These are phyloP conservation scores for Colletotrichum viniferum DNA, from an alignment of 2,329 filamentous ascomycete genomes.

Conservation along the genomic window DNA sequence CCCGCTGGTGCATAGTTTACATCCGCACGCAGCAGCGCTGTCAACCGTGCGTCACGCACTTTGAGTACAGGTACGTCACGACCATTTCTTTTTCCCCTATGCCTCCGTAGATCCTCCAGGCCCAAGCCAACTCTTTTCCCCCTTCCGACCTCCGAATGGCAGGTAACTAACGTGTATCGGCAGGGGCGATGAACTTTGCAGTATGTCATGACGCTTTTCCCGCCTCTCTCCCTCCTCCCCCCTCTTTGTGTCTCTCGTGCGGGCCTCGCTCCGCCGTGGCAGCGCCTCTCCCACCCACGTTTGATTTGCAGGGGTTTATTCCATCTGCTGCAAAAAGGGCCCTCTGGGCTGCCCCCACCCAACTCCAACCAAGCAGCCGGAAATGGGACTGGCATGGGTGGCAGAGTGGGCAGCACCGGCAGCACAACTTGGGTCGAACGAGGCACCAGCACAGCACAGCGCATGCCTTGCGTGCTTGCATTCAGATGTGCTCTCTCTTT, in stretches of 20 bases:
- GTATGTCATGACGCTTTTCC: constrained; percentile 32
- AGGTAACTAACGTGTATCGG: constrained; percentile 3
- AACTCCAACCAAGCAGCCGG: constrained; percentile 8
- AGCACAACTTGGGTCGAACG: neutral
- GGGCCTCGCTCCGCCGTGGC: neutral
- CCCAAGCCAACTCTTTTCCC: neutral
- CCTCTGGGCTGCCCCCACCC: neutral
- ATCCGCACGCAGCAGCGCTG: constrained; percentile 48
- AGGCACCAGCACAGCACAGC: neutral
- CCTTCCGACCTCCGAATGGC: neutral
- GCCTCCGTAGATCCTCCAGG: neutral
- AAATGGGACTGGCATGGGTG: constrained; percentile 6
- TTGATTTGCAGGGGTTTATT: neutral
- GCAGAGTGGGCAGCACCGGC: neutral
- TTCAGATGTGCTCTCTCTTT: neutral
- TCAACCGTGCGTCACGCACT: constrained; percentile 47
- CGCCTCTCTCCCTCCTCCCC: neutral
- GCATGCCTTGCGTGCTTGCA: neutral
- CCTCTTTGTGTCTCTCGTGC: neutral
- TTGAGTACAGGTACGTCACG: constrained; percentile 44
- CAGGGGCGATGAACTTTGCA: constrained; percentile 50
- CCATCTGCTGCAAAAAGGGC: neutral
- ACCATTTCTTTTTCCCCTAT: neutral
- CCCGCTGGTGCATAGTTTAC: constrained; percentile 48
- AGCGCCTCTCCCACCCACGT: neutral